These are phyloP conservation scores for Aeminium ludgeri DNA, from an alignment of 495 filamentous ascomycete species.

Conservation along the genomic window DNA sequence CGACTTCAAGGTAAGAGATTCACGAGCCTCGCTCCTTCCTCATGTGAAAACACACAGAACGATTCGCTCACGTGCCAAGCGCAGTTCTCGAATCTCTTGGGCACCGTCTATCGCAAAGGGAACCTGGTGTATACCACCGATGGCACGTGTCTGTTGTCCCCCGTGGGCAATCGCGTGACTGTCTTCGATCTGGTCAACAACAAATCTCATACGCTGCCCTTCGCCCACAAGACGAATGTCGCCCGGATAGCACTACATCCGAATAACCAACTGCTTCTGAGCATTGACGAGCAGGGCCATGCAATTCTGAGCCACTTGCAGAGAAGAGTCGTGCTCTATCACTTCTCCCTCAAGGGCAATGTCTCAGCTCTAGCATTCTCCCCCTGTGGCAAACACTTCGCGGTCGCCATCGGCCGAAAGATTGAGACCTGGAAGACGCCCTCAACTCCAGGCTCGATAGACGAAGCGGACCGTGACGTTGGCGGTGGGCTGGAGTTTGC, in stretches of 20 bases:
- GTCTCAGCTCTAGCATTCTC: conserved; percentile 81
- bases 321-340: conserved; percentile 68
- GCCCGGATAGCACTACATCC: conserved; percentile 73
- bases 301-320: conserved; percentile 81
- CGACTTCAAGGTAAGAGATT: conserved; percentile 58
- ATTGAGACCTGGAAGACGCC: conserved; percentile 94
- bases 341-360: conserved; percentile 79
- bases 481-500: conserved; percentile 82
- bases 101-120: conserved; percentile 92
- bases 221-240: conserved; percentile 87
- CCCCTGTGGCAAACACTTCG: conserved; percentile 78
- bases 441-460: conserved; percentile 48
- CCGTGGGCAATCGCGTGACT: conserved; percentile 87
- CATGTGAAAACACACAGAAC: neutral
- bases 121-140: conserved; percentile 94
- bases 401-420: conserved; percentile 63
- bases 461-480: conserved; percentile 28
- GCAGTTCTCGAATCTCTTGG: conserved; percentile 86
- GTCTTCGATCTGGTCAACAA: conserved; percentile 95
- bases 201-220: conserved; percentile 87
- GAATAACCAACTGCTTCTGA: conserved; percentile 74
- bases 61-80: conserved; percentile 1
- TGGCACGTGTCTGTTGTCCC: conserved; percentile 88
- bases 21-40: neutral
- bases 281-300: conserved; percentile 84